These are phyloP conservation scores for Areca catechu DNA, from an alignment of 176 grass and related monocot genomes.

Conservation along the genomic window DNA sequence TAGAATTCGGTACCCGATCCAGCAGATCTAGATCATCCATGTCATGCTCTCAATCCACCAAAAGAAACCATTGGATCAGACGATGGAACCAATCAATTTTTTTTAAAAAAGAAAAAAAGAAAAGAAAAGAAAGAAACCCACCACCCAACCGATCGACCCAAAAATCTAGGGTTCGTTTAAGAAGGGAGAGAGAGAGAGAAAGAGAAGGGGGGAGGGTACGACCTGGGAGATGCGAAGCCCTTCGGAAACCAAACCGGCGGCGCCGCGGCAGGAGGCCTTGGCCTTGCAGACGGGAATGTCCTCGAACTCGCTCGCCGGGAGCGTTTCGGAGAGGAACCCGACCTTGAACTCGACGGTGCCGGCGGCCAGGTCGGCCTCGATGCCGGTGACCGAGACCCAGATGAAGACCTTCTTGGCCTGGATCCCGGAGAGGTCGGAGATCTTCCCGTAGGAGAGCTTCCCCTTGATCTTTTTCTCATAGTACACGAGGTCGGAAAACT, in stretches of 20 bases:
- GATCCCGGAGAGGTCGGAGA: slow-evolving; percentile 55
- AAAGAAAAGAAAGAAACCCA: no score
- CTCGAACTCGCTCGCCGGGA: slow-evolving; percentile 34
- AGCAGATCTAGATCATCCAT: no score
- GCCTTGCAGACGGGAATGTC: slow-evolving; percentile 31
- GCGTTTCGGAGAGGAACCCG: slow-evolving; percentile 46
- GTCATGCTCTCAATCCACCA: no score
- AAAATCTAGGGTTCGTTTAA: no score
- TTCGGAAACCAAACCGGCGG: slow-evolving; percentile 44
- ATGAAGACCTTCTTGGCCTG: slow-evolving; percentile 71
- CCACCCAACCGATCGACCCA: no score
- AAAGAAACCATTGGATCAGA: no score
- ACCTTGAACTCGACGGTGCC: slow-evolving; percentile 53
- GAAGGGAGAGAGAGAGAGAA: no score
- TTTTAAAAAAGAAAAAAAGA: no score
- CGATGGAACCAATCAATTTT: no score
- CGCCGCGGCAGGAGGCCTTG: slow-evolving; percentile 28
- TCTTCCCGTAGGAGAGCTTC: background rate
- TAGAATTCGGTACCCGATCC: no score
- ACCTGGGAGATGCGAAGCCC: background rate
- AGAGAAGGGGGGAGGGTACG: no score
- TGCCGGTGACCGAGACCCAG: slow-evolving; percentile 55
- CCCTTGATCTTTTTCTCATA: slow-evolving; percentile 46
- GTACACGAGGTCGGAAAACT: slow-evolving; percentile 55
- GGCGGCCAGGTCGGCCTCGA: slow-evolving; percentile 34